Base-by-base conservation (phyloP, 164 flowering plant genomes). In the Berberis vulgaris region DNA sequence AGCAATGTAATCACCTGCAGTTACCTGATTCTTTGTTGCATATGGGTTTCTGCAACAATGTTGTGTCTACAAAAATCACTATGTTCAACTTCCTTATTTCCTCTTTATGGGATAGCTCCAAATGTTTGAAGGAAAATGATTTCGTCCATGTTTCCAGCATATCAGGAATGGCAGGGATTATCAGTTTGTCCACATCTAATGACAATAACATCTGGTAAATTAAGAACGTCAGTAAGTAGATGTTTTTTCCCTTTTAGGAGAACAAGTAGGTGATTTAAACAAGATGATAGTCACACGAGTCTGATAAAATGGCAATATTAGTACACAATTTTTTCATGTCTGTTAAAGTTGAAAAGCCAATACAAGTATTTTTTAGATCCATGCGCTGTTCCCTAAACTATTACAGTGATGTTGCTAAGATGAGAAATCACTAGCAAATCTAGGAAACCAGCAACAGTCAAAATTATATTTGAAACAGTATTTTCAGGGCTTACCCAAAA, bases 81-180 rank as follows among this genome's bases (percentile, higher is more conserved):
- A 86, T 43, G 72, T 71, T 88, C 79, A 84, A 79, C 62, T 66
- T 72, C 74, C 67, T 84, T 75, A 84, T 76, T 69, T 74, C 79
- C 40, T 73, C 75, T 70, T 71, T 76, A 56, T 50, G 70, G 26
- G 81, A 77, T 68, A 49, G 69, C 56, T 77, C 84, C 58, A 85
- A 75, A 6, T 82, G 87, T 73, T 59, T 63, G 71, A 91, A 88
- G 64, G 89, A 88, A 74, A 91, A 91, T 49, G 84, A 81, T 42
- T 81, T 71, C 63, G 84, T 88, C 97, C 96, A 91, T 7, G 91
- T 85, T 42, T 84, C 73, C 66, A 71, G 57, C 12, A 88, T 78
- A 53, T 84, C 96, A 12, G 83, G 66, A 60, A 88, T 76, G 43
- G 97, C 96, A 72, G 97, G 96, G 42, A 91, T 85, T 12, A 86